Percentiles rank a stretch among this genome's conserved stretches.
phyloP scores from a whole-genome alignment of 306 rosid genomes.

The Cicer yamashitae region DNA sequence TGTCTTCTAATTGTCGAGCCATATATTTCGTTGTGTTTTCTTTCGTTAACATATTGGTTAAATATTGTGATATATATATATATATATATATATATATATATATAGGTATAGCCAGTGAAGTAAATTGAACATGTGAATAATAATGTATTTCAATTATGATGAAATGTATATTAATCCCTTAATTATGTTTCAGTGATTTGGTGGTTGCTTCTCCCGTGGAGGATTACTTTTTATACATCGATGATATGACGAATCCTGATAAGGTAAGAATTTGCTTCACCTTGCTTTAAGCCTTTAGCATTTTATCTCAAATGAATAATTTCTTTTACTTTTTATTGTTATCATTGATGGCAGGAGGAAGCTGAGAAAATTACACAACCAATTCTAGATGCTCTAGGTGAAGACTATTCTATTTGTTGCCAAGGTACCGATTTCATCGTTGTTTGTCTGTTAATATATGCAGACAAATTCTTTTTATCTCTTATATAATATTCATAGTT shows the following conservation, averaged over 20 bases:
- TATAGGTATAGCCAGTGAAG: conserved; percentile 15
- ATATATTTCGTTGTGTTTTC: conserved; percentile 35
- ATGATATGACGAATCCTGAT: conserved; percentile 64
- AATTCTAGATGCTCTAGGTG: conserved; percentile 84
- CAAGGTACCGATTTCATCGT: conserved; percentile 61
- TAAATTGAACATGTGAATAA: conserved; percentile 29
- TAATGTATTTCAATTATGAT: conserved; percentile 12
- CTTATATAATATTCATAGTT: conserved; percentile 17
- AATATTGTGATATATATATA: conserved; percentile 8
- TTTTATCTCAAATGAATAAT: conserved; percentile 31
- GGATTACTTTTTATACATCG: conserved; percentile 86
- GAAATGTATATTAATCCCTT: conserved; percentile 26
- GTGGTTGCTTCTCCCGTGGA: conserved; percentile 95
- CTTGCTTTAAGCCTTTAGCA: conserved; percentile 1
- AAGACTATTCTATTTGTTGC: conserved; percentile 83
- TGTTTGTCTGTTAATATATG: conserved; percentile 20
- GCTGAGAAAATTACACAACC: conserved; percentile 78
- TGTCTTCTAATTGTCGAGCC: conserved; percentile 31
- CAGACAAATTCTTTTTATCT: conserved; percentile 11
- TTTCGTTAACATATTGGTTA: conserved; percentile 32
- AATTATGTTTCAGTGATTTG: conserved; percentile 75
- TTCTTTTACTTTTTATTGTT: conserved; percentile 25
- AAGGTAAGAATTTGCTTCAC: conserved; percentile 64
- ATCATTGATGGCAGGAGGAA: conserved; percentile 66
- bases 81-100: too few species aligned